Evolutionary conservation across 257 asterid species (phyloP), one percentile per base, ranked within the genome.

Genomic region (Plectranthus barbatus): DNA sequence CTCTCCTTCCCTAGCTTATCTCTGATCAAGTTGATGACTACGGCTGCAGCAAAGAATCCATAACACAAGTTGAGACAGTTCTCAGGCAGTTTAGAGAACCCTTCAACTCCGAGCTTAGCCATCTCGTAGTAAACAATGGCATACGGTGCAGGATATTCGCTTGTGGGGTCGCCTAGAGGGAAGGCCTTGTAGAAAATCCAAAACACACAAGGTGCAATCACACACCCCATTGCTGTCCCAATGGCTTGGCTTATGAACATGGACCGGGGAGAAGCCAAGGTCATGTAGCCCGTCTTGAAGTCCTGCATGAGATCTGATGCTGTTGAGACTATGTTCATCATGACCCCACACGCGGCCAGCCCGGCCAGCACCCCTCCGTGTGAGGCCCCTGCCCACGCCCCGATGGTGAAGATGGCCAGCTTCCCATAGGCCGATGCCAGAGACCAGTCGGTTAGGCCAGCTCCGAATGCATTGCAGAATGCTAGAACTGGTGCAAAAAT

Each of bases 41-140:
- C 71, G 20, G 95, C 84, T 15, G 78, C 85, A 0, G 74, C 73
- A 49, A 86, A 86, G 78, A 84, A 84, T 3, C 61, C 76, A 8
- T 78, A 84, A 61, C 92, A 86, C 1, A 86, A 62, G 13, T 65
- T 73, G 45, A 86, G 78, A 68, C 95, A 86, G 17, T 82, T 48
- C 26, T 76, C 60, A 0, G 92, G 95, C 39, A 86, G 72, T 7
- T 83, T 79, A 1, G 89, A 84, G 65, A 84, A 74, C 21, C 95
- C 95, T 37, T 80, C 88, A 1, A 84, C 93, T 0, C 95, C 95
- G 40, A 86, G 48, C 18, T 74, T 79, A 26, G 95, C 78, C 82
- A 84, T 84, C 75, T 77, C 83, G 5, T 79, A 72, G 72, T 74
- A 86, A 44, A 80, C 62, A 0, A 68, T 45, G 10, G 86, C 86